Conservation (phyloP, 2,329 filamentous ascomycete genomes). For the Trichoderma brevicompactum region DNA sequence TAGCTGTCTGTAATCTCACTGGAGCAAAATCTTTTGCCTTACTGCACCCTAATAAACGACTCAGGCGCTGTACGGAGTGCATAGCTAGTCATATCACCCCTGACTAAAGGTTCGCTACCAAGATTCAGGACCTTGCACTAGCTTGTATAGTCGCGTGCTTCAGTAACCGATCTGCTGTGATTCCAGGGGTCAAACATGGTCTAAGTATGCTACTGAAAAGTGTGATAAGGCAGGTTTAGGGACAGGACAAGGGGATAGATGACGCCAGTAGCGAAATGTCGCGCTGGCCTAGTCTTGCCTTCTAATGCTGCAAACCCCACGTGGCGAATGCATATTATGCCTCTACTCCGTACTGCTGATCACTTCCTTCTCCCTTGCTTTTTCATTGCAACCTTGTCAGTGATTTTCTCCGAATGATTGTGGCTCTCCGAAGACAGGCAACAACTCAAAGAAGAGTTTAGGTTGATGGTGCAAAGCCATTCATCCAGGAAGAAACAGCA, state of each 20-base stretch:
- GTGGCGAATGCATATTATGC: constrained; percentile 23
- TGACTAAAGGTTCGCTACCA: constrained; percentile 11
- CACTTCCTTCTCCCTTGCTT: constrained; percentile 20
- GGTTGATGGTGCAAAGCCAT: neutral
- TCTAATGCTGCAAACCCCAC: neutral
- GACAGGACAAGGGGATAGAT: neutral
- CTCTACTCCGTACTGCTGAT: constrained; percentile 13
- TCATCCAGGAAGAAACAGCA: constrained; percentile 6
- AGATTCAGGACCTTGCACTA: constrained; percentile 14
- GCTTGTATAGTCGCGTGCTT: constrained; percentile 8
- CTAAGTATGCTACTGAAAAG: neutral
- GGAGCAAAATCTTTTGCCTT: neutral
- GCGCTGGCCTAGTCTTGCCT: constrained; percentile 1
- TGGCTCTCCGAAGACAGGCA: neutral
- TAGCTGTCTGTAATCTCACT: too few relatives aligned
- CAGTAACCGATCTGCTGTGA: constrained; percentile 13
- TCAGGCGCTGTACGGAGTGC: neutral
- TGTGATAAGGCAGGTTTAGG: constrained; percentile 9
- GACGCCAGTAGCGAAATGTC: constrained; percentile 19
- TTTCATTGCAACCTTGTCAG: constrained; percentile 7
- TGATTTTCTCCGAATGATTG: neutral
- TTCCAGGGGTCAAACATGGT: constrained; percentile 12
- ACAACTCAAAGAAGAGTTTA: neutral
- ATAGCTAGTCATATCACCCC: neutral
- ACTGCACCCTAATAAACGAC: neutral